Evolutionary conservation across 768 basidiomycete genomes (phyloP), one percentile per base, ranked within the genome.

Genomic region (Russula virescens): DNA sequence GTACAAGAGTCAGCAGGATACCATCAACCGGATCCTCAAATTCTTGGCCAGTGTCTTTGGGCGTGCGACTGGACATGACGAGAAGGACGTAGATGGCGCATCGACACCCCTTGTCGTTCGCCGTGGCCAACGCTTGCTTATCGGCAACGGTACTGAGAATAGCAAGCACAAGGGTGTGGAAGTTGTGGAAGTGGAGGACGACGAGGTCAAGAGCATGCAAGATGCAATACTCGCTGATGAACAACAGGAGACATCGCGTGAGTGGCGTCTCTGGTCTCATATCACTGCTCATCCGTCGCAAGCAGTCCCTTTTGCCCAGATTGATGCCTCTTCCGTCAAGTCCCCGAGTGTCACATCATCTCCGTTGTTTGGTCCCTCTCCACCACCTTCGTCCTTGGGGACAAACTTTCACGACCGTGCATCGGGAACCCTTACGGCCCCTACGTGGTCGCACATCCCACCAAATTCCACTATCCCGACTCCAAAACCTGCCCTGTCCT

Each of bases 1-100:
- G 60, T 87, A 96, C 70, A 87, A 93, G 72, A 94, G 91, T 70
- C 94, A 98, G 67, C 89, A 97, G 70, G 94, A 98, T 72, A 97
- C 94, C 23, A 94, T 98, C 72, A 94, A 97, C 70, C 79, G 91
- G 59, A 98, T 99, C 64, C 82, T 99, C 66, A 89, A 93, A 63
- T 98, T 99, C 75, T 76, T 99, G 59, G 95, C 95, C 11, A 87
- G 92, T 14, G 88, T 98, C 3, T 98, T 98, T 75, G 88, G 89
- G 14, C 81, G 80, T 58, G 58, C 67, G 0, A 66, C 69, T 9
- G 68, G 71, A 0, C 76, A 77, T 1, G 77, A 74, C 50, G 73
- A 77, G 62, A 78, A 73, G 55, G 72, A 69, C 48, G 72, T 69
- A 49, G 73, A 71, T 54, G 66, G 67, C 34, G 70, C 73, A 42